phyloP scores from a whole-genome alignment of 768 basidiomycete genomes.

The Pholiota molesta region DNA sequence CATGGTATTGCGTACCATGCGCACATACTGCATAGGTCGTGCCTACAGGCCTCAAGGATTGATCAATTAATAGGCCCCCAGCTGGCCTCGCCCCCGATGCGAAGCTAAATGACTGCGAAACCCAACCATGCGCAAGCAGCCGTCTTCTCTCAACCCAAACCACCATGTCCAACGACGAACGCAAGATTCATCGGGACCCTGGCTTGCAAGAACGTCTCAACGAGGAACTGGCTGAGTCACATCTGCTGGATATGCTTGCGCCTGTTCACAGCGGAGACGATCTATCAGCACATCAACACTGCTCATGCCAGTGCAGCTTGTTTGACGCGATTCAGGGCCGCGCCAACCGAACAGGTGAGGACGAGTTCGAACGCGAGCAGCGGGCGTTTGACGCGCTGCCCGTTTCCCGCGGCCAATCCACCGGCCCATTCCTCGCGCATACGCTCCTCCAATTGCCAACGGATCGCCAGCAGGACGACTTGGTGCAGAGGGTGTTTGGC shows the following conservation, averaged over 20 bases:
- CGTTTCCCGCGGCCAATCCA: neutral
- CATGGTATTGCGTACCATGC: too few species aligned
- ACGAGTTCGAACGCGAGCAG: constrained; percentile 10
- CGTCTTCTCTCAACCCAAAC: too few species aligned
- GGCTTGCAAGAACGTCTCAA: constrained; percentile 46
- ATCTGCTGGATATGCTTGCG: constrained; percentile 59
- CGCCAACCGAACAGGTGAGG: too few species aligned
- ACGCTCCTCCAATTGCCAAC: too few species aligned
- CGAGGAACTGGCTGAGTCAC: constrained; percentile 45
- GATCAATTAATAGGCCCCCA: too few species aligned
- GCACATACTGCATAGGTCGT: too few species aligned
- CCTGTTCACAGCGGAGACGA: constrained; percentile 31
- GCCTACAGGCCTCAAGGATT: too few species aligned
- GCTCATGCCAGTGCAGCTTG: constrained; percentile 19
- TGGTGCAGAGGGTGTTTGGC: too few species aligned
- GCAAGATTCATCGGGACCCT: constrained; percentile 33
- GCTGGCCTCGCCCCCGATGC: too few species aligned
- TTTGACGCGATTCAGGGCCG: constrained; percentile 10
- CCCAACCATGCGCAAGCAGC: too few species aligned
- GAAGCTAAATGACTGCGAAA: too few species aligned
- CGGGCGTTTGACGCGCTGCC: neutral
- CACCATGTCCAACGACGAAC: constrained; percentile 46
- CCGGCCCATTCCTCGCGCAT: neutral
- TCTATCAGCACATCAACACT: constrained; percentile 39
- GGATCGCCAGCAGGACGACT: too few species aligned